Percentiles rank a stretch among this genome's conserved stretches.
These are phyloP conservation scores for Rickenella mellea DNA, from an alignment of 768 basidiomycete species.

Conservation along the genomic window DNA sequence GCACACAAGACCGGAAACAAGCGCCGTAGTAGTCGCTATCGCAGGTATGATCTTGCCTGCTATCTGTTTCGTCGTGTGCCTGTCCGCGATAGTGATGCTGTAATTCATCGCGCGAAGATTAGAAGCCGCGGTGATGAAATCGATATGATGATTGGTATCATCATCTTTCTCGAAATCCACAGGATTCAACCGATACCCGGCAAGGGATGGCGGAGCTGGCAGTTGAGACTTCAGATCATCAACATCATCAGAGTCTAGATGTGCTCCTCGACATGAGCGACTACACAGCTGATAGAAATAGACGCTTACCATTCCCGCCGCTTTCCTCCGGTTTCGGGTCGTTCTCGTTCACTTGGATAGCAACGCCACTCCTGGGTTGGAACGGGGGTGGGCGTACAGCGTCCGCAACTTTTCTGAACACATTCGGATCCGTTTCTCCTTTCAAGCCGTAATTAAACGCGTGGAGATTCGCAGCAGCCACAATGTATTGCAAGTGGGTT, in stretches of 20 bases:
- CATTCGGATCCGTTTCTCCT: slow-evolving; percentile 68
- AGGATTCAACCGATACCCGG: slow-evolving; percentile 90
- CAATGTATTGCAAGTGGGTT: slow-evolving; percentile 79
- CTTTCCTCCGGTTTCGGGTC: slow-evolving; percentile 67
- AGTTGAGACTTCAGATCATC: slow-evolving; percentile 55
- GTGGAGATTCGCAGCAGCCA: slow-evolving; percentile 91
- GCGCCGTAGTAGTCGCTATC: slow-evolving; percentile 95
- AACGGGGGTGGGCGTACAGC: slow-evolving; percentile 85
- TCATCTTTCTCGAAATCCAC: slow-evolving; percentile 99
- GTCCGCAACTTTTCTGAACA: slow-evolving; percentile 81
- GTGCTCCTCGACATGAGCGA: background rate
- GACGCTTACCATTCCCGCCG: slow-evolving; percentile 24
- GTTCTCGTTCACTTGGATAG: slow-evolving; percentile 87
- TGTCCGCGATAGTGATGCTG: slow-evolving; percentile 75
- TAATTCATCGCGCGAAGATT: slow-evolving; percentile 97
- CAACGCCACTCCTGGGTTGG: slow-evolving; percentile 84
- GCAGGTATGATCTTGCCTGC: slow-evolving; percentile 99
- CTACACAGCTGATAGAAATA: slow-evolving; percentile 16
- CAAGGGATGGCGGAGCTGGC: slow-evolving; percentile 84
- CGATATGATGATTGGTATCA: slow-evolving; percentile 95
- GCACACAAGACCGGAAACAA: slow-evolving; percentile 93
- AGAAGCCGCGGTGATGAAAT: slow-evolving; percentile 96
- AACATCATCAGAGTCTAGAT: slow-evolving; percentile 38
- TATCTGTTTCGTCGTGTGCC: slow-evolving; percentile 93
- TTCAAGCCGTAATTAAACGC: slow-evolving; percentile 97